phyloP scores from a whole-genome alignment of 208 protist genomes.

The Trypanosoma grayi region DNA sequence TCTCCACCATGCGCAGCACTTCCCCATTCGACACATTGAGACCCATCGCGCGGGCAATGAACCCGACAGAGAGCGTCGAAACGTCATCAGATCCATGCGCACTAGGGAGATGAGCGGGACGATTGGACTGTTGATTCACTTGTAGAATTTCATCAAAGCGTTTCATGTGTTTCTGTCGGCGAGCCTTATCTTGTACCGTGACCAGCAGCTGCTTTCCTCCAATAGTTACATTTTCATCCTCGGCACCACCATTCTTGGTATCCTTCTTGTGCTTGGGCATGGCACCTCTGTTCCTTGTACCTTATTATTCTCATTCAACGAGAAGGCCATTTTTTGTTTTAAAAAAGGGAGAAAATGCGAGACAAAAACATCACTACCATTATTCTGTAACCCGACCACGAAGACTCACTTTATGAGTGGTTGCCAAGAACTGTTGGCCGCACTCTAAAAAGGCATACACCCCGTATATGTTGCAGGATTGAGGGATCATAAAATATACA shows the following conservation, averaged over 20 bases:
- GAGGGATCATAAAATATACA: slow-evolving; percentile 5
- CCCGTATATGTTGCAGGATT: background rate
- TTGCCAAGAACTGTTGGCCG: background rate
- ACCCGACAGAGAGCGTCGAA: slow-evolving; percentile 72
- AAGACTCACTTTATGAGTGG: background rate
- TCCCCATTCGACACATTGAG: slow-evolving; percentile 71
- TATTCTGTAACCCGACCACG: no score
- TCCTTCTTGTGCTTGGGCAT: slow-evolving; percentile 22
- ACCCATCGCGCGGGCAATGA: slow-evolving; percentile 81
- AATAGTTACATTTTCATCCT: slow-evolving; percentile 18
- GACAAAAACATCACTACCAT: no score
- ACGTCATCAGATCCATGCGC: slow-evolving; percentile 17
- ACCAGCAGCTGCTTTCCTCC: slow-evolving; percentile 20
- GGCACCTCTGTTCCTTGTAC: background rate
- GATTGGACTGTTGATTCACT: slow-evolving; percentile 7
- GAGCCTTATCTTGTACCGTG: slow-evolving; percentile 13
- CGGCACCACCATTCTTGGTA: background rate
- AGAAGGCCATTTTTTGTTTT: no score
- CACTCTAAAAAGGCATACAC: background rate
- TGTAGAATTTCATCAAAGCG: slow-evolving; percentile 25
- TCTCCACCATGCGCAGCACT: slow-evolving; percentile 54
- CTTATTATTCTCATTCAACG: no score
- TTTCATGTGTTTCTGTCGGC: slow-evolving; percentile 15
- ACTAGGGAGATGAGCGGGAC: background rate
- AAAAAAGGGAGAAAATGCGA: no score